Evolutionary conservation across 805 yeast species (phyloP), one percentile per base, ranked within the genome.

Genomic region (Hemisphaericaspora nanyangensis): DNA sequence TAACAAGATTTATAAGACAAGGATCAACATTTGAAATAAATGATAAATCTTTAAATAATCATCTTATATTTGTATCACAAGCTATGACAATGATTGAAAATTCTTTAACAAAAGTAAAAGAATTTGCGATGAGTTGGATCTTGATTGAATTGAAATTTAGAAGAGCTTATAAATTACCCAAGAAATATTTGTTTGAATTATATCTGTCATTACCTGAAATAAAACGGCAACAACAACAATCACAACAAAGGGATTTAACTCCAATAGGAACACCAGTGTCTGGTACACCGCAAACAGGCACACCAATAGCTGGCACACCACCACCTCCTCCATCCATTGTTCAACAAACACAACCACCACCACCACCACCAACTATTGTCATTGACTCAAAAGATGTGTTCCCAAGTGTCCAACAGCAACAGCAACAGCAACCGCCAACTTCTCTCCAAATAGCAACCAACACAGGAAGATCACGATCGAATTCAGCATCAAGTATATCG

Each of bases 1-100:
- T 77, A 17, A 63, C 77, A 0, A 63, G 72, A 39, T 63, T 74
- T 32, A 56, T 77, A 2, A 54, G 78, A 36, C 65, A 65, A 45
- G 66, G 67, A 33, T 54, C 74, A 5, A 41, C 46, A 15, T 59
- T 54, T 40, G 62, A 58, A 15, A 60, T 62, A 7, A 60, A 60
- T 29, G 47, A 65, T 2, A 71, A 69, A 29, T 62, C 51, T 33
- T 47, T 70, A 2, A 37, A 54, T 13, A 77, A 71, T 37, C 58
- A 72, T 18, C 56, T 58, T 17, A 72, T 69, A 40, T 70, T 71
- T 38, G 56, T 68, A 4, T 54, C 54, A 26, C 79, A 72, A 38
- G 71, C 72, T 7, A 50, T 52, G 40, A 44, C 42, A 5, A 48
- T 63, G 36, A 39, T 63, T 3, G 62, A 64, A 27, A 46, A 59